A percentile compares a stretch with the other conserved stretches of the same genome.
Evolutionary conservation across 192 early-diverging fungal genomes (phyloP).

Genomic region (Chytriomyces sp.): DNA sequence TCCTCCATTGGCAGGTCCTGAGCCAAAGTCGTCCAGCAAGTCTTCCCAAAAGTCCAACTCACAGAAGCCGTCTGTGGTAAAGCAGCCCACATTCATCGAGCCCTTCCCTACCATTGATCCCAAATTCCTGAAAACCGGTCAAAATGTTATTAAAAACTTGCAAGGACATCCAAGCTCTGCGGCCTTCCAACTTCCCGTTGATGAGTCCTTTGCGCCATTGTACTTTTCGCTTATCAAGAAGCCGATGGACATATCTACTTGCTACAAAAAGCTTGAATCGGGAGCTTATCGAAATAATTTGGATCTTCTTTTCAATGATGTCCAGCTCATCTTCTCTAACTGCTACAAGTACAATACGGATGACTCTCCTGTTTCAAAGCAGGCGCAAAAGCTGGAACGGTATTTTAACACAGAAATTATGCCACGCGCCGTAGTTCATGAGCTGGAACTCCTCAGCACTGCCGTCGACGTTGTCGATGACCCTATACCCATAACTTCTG

Average conservation of each 20-base stretch:
- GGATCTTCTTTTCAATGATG: slow-evolving; percentile 57
- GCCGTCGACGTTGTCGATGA: slow-evolving; percentile 20
- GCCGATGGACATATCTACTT: slow-evolving; percentile 78
- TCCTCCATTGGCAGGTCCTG: background rate
- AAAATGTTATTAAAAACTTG: slow-evolving; percentile 27
- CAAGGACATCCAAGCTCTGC: slow-evolving; percentile 36
- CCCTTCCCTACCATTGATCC: slow-evolving; percentile 36
- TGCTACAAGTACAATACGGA: slow-evolving; percentile 76
- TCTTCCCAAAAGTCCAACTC: background rate
- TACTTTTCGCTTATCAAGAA: slow-evolving; percentile 54
- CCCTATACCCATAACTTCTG: background rate
- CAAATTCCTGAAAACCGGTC: slow-evolving; percentile 36
- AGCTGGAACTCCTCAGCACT: slow-evolving; percentile 7
- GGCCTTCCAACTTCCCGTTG: slow-evolving; percentile 43
- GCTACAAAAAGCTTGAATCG: slow-evolving; percentile 53
- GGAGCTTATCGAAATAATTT: slow-evolving; percentile 54
- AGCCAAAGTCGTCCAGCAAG: slow-evolving; percentile 3
- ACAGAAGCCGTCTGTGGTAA: slow-evolving; percentile 15
- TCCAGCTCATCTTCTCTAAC: slow-evolving; percentile 68
- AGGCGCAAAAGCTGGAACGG: slow-evolving; percentile 32
- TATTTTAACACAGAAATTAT: slow-evolving; percentile 34
- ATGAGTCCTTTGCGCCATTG: slow-evolving; percentile 32
- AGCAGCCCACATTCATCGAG: slow-evolving; percentile 6
- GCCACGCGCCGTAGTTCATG: slow-evolving; percentile 16
- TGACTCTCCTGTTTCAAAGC: slow-evolving; percentile 36